Evolutionary conservation across 306 rosid species (phyloP).

Genomic region (Albizia julibrissin): DNA sequence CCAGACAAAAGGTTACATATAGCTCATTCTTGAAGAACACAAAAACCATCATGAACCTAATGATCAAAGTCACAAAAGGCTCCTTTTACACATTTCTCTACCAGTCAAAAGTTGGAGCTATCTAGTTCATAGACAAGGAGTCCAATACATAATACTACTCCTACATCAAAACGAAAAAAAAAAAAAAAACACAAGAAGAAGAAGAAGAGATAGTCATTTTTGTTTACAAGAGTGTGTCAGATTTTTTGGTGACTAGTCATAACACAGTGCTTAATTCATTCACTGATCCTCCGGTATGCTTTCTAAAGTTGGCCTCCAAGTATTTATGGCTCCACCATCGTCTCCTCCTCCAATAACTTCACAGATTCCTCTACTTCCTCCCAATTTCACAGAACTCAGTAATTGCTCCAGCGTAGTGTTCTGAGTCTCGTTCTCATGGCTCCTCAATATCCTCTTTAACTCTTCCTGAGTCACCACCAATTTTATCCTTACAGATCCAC

Average conservation of each 20-base stretch:
- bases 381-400: slow-evolving; percentile 51
- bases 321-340: slow-evolving; percentile 21
- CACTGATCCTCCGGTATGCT: slow-evolving; percentile 65
- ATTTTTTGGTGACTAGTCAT: not conserved
- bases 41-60: not conserved
- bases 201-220: not conserved
- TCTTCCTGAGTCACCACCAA: slow-evolving; percentile 74
- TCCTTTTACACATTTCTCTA: not conserved
- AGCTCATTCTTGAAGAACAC: not conserved
- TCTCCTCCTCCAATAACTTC: slow-evolving; percentile 27
- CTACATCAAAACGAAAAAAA: slow-evolving; percentile 14
- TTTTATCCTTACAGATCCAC: slow-evolving; percentile 69
- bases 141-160: slow-evolving; percentile 27
- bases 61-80: not conserved
- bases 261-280: not conserved
- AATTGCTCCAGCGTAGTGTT: slow-evolving; percentile 55
- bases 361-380: slow-evolving; percentile 48
- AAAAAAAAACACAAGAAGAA: too few relatives aligned
- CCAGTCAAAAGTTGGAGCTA: slow-evolving; percentile 28
- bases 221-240: slow-evolving; percentile 20
- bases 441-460: slow-evolving; percentile 63
- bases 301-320: slow-evolving; percentile 72
- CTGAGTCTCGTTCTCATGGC: slow-evolving; percentile 29
- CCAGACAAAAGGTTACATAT: not conserved
- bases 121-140: slow-evolving; percentile 34